A percentile compares a stretch with the other conserved stretches of the same genome.
Evolutionary conservation across 108 stramenopile genomes (phyloP).

Genomic region (Pelagomonas calceolata): DNA sequence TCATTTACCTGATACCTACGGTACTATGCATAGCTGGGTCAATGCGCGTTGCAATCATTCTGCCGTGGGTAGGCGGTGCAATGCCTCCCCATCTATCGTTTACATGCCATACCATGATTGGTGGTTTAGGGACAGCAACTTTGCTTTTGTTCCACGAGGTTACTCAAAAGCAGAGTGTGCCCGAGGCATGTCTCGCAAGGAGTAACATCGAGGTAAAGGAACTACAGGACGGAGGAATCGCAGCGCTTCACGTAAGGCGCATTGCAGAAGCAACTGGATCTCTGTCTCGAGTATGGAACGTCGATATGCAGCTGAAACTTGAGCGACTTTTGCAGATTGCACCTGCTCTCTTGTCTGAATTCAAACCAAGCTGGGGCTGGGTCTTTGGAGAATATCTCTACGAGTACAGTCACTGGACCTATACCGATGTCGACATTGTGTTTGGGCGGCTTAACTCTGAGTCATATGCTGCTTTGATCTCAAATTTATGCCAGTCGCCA

Average conservation of each 20-base stretch:
- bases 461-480: too few relatives aligned
- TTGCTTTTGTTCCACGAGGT: not conserved
- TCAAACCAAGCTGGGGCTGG: not conserved
- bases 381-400: not conserved
- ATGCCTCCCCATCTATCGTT: not conserved
- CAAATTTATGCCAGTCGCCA: too few relatives aligned
- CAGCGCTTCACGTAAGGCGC: not conserved
- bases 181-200: not conserved
- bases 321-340: too few relatives aligned
- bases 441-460: not conserved
- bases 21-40: too few relatives aligned
- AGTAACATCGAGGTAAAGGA: not conserved
- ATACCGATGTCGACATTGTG: not conserved
- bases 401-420: not conserved
- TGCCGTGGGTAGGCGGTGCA: not conserved
- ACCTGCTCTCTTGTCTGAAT: not conserved
- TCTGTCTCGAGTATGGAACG: too few relatives aligned
- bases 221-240: not conserved
- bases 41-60: not conserved
- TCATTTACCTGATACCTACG: too few relatives aligned
- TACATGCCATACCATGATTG: not conserved
- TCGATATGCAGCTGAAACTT: too few relatives aligned
- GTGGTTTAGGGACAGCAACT: not conserved
- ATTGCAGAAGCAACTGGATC: too few relatives aligned
- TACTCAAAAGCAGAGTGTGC: not conserved